Base-by-base conservation (phyloP, 306 rosid genomes). In the Inga leiocalycina region DNA sequence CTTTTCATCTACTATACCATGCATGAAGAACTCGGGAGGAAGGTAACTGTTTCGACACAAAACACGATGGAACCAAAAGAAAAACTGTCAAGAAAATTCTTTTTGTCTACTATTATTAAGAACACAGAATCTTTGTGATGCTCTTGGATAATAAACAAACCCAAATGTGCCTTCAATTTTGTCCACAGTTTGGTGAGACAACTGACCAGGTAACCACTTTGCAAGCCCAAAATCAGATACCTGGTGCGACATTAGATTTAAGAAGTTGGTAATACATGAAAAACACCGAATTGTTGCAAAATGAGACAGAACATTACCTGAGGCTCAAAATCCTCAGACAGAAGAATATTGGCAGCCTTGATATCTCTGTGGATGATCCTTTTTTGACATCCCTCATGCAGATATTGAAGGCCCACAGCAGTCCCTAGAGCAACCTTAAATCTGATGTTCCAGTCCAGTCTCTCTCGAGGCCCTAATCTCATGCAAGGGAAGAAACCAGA, bases 21-120 rank as follows among this genome's bases (percentile, higher is more conserved):
- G 97, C 99, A 97, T 91, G 93, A 97, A 94, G 89, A 90, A 94
- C 89, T 97, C 99, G 5, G 99, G 99, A 84, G 99, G 99, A 88
- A 97, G 98, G 83, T 97, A 97, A 22, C 99, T 97, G 89, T 80
- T 83, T 79, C 83, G 80, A 81, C 84, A 81, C 57, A 10, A 20
- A 57, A 56, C 56, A 75, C 48, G 64, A 84, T 32, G 19, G 64
- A 51, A 27, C 39, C 74, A 70, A 20, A 77, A 79, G 39, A 43
- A 73, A 56, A 65, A 52, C 9, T 79, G 87, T 79, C 64, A 72
- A 48, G 45, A 57, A 82, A 76, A 70, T 9, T 16, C 48, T 30
- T 46, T 19, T 19, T 5, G 74, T 57, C 46, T 46, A 3, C 64
- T 49, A 14, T 39, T 39, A 39, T 39, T n/a, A 27, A 75, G 76